Percentiles rank a stretch among this genome's conserved stretches.
These are phyloP conservation scores for Abrus pulchellus DNA, from an alignment of 306 rosid genomes.

Conservation along the genomic window DNA sequence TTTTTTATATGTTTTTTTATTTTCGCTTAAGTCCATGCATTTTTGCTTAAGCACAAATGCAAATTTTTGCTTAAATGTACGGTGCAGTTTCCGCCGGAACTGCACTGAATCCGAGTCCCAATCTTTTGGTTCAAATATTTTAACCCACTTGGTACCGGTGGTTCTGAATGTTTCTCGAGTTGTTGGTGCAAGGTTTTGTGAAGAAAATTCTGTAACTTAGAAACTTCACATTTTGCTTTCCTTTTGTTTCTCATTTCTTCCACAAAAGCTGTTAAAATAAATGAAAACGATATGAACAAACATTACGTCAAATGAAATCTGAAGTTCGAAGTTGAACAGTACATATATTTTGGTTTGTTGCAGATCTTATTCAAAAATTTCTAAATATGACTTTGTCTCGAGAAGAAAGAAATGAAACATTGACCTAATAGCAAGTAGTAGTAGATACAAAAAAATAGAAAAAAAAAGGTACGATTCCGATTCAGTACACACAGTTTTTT, in stretches of 20 bases:
- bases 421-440: neutral
- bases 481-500: neutral
- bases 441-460: neutral
- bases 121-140: neutral
- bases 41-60: too few species aligned
- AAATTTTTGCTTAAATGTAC: too few species aligned
- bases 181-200: neutral
- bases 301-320: neutral
- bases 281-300: neutral
- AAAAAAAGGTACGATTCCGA: neutral
- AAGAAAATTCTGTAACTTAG: slow-evolving; percentile 1
- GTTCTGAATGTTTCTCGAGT: neutral
- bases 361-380: neutral
- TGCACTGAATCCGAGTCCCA: too few species aligned
- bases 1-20: too few species aligned
- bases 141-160: neutral
- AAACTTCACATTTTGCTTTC: neutral
- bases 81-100: too few species aligned
- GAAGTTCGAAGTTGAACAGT: neutral
- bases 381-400: neutral
- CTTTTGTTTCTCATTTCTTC: slow-evolving; percentile 1
- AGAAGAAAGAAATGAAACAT: neutral
- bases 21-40: too few species aligned
- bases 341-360: slow-evolving; percentile 8
- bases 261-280: neutral